Evolutionary conservation across 768 basidiomycete species (phyloP).

Genomic region (Suillus spraguei): DNA sequence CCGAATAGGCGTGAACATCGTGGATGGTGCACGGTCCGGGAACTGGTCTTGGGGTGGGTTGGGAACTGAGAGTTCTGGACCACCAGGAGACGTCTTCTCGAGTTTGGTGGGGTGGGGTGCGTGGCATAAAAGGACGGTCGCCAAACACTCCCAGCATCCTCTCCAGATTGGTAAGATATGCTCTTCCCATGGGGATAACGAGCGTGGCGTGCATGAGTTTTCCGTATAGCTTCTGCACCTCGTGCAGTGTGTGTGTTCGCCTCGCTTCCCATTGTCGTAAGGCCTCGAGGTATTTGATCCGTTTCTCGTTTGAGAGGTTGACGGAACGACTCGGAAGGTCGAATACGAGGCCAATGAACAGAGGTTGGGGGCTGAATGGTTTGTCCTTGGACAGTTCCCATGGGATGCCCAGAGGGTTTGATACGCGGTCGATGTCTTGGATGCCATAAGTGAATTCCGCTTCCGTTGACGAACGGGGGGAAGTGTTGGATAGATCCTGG

Average conservation of each 20-base stretch:
- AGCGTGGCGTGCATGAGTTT: conserved; percentile 40
- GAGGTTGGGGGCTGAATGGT: conserved; percentile 21
- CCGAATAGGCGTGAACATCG: conserved; percentile 40
- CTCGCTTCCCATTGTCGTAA: conserved; percentile 28
- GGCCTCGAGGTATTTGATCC: conserved; percentile 27
- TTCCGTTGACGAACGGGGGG: conserved; percentile 20
- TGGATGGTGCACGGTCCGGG: conserved; percentile 25
- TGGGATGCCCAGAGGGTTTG: conserved; percentile 31
- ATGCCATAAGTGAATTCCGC: conserved; percentile 18
- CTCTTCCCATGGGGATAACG: conserved; percentile 34
- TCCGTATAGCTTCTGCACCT: conserved; percentile 41
- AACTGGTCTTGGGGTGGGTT: conserved; percentile 24
- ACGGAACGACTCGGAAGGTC: conserved; percentile 27
- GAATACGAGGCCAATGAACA: conserved; percentile 37
- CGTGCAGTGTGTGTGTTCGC: conserved; percentile 30
- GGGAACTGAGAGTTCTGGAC: conserved; percentile 18
- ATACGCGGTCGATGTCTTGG: neutral
- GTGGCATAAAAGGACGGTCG: conserved; percentile 34
- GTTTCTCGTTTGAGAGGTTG: conserved; percentile 25
- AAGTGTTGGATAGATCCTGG: conserved; percentile 19
- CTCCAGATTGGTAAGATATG: conserved; percentile 44
- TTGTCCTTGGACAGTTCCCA: conserved; percentile 35
- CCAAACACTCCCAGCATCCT: conserved; percentile 32
- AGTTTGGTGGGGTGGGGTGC: conserved; percentile 17
- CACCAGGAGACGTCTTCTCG: conserved; percentile 40